phyloP scores from a whole-genome alignment of 1,139 yeast species.

The Zygoascus meyerae region DNA sequence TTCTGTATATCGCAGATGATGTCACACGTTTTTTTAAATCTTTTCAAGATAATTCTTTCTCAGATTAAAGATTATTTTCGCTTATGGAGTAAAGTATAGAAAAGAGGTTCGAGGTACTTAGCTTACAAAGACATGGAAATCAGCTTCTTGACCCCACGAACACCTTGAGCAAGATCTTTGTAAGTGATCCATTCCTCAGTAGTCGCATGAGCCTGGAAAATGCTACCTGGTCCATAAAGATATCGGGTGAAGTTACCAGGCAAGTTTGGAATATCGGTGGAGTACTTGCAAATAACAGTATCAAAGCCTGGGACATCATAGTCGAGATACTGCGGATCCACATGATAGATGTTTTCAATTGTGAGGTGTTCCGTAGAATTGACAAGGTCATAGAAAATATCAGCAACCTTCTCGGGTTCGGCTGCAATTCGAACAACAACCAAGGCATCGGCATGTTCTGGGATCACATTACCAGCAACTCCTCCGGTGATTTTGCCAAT shows the following conservation, averaged over 20 bases:
- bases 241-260: constrained; percentile 39
- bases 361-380: constrained; percentile 26
- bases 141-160: constrained; percentile 51
- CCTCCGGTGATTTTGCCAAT: constrained; percentile 57
- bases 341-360: constrained; percentile 24
- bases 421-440: constrained; percentile 52
- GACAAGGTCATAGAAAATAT: constrained; percentile 37
- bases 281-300: constrained; percentile 48
- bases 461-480: constrained; percentile 55
- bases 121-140: constrained; percentile 22
- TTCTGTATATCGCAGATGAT: too few relatives aligned
- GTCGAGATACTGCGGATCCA: constrained; percentile 47
- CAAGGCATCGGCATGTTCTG: constrained; percentile 51
- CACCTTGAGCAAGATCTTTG: constrained; percentile 46
- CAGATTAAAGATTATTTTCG: too few relatives aligned
- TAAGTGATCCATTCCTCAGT: constrained; percentile 48
- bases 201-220: constrained; percentile 60
- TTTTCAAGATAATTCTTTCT: too few relatives aligned
- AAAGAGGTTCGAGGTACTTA: too few relatives aligned
- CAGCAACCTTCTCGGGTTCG: constrained; percentile 38
- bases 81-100: too few relatives aligned
- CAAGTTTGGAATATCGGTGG: constrained; percentile 61
- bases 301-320: constrained; percentile 62
- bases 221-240: constrained; percentile 66
- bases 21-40: too few relatives aligned